Conservation (phyloP, 108 stramenopile genomes). For the Skeletonema costatum region DNA sequence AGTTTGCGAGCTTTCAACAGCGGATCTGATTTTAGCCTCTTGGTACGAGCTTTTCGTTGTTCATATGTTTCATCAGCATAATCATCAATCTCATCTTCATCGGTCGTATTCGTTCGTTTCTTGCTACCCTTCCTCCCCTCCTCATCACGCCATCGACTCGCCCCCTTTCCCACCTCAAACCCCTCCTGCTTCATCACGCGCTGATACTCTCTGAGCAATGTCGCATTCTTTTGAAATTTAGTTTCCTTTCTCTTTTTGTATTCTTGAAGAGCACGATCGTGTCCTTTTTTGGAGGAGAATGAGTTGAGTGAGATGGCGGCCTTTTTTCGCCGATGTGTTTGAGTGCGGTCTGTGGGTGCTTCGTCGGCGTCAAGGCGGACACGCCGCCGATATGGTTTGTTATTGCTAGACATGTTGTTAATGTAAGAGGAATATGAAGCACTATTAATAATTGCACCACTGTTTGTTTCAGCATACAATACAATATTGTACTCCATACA, state of each 20-base stretch:
- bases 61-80: conserved; percentile 1
- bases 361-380: not conserved
- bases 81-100: not conserved
- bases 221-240: conserved; percentile 65
- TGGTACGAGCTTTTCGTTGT: conserved; percentile 9
- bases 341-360: not conserved
- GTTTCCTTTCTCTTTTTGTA: conserved; percentile 64
- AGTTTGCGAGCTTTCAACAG: conserved; percentile 50
- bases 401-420: not conserved
- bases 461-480: no score
- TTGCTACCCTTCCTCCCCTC: conserved; percentile 9
- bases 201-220: conserved; percentile 58
- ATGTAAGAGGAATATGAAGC: no score
- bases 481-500: no score
- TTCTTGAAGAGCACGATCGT: conserved; percentile 64
- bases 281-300: conserved; percentile 58
- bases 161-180: conserved; percentile 70
- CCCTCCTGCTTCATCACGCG: conserved; percentile 76
- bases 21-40: conserved; percentile 49
- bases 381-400: not conserved
- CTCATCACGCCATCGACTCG: conserved; percentile 57
- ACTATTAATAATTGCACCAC: no score
- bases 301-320: conserved; percentile 43
- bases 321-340: conserved; percentile 21
- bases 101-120: not conserved